These are phyloP conservation scores for Teratosphaeriaceae sp. DNA, from an alignment of 2,329 filamentous ascomycete genomes.

Conservation along the genomic window DNA sequence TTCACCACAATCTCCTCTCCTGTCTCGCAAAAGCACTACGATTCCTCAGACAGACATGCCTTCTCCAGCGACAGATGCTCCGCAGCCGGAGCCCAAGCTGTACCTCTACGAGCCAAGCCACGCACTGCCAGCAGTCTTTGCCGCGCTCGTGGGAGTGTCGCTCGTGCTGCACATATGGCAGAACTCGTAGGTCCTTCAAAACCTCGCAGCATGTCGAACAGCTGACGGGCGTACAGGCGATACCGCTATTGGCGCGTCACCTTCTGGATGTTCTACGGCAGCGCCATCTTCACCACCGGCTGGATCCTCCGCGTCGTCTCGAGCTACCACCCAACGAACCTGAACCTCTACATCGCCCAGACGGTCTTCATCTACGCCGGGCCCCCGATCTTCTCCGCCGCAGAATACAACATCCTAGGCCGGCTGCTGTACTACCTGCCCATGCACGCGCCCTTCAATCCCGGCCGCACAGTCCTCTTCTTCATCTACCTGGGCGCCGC, in stretches of 20 bases:
- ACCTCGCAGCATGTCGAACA: neutral
- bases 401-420: slow-evolving; percentile 55
- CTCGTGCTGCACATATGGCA: slow-evolving; percentile 45
- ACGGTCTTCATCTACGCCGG: slow-evolving; percentile 32
- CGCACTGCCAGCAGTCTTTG: slow-evolving; percentile 46
- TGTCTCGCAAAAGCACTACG: neutral
- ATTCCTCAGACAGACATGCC: neutral
- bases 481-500: slow-evolving; percentile 47
- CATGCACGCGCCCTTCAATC: slow-evolving; percentile 50
- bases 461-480: slow-evolving; percentile 49
- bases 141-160: slow-evolving; percentile 41
- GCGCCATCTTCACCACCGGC: slow-evolving; percentile 35
- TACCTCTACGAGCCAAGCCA: slow-evolving; percentile 47
- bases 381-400: slow-evolving; percentile 50
- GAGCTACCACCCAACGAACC: slow-evolving; percentile 42
- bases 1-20: too few relatives aligned
- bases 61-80: neutral
- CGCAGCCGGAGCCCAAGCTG: neutral
- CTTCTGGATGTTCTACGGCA: slow-evolving; percentile 18
- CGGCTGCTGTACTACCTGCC: slow-evolving; percentile 55
- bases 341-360: slow-evolving; percentile 43
- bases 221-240: slow-evolving; percentile 3
- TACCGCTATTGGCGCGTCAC: slow-evolving; percentile 12
- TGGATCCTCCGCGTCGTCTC: slow-evolving; percentile 48
- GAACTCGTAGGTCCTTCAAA: slow-evolving; percentile 28